A percentile compares a stretch with the other conserved stretches of the same genome.
Conservation (phyloP, 2,329 filamentous ascomycete species). For the Pseudogymnoascus sp. region DNA sequence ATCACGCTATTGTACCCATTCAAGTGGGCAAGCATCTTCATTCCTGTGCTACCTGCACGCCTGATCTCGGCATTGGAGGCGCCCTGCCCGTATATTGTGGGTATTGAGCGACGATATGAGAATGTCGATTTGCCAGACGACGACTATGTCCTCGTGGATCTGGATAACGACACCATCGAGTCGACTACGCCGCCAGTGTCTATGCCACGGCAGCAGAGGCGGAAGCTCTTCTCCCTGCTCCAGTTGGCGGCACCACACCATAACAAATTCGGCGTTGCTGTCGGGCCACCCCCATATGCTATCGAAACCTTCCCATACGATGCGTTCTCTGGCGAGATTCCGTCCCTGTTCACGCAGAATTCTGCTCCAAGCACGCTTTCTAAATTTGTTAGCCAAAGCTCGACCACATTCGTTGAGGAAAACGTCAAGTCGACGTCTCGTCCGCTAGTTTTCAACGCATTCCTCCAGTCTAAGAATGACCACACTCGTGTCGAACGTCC, state of each 20-base stretch:
- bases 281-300: slow-evolving; percentile 87
- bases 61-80: slow-evolving; percentile 87
- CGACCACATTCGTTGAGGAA: slow-evolving; percentile 70
- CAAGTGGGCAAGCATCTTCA: slow-evolving; percentile 90
- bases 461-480: slow-evolving; percentile 66
- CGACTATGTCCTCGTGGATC: slow-evolving; percentile 88
- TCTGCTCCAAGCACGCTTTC: slow-evolving; percentile 65
- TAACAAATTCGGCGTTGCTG: slow-evolving; percentile 72
- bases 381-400: slow-evolving; percentile 84
- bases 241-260: slow-evolving; percentile 88
- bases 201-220: slow-evolving; percentile 78
- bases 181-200: slow-evolving; percentile 69
- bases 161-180: slow-evolving; percentile 86
- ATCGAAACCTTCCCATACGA: slow-evolving; percentile 89
- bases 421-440: slow-evolving; percentile 37
- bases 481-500: slow-evolving; percentile 64
- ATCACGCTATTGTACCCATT: slow-evolving; percentile 80
- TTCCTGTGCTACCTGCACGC: slow-evolving; percentile 80
- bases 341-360: slow-evolving; percentile 66
- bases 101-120: slow-evolving; percentile 87
- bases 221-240: slow-evolving; percentile 80
- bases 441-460: slow-evolving; percentile 81
- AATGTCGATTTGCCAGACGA: slow-evolving; percentile 81
- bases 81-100: slow-evolving; percentile 93
- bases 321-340: slow-evolving; percentile 79